phyloP scores from a whole-genome alignment of 2,329 filamentous ascomycete genomes.

The Dendryphion nanum region DNA sequence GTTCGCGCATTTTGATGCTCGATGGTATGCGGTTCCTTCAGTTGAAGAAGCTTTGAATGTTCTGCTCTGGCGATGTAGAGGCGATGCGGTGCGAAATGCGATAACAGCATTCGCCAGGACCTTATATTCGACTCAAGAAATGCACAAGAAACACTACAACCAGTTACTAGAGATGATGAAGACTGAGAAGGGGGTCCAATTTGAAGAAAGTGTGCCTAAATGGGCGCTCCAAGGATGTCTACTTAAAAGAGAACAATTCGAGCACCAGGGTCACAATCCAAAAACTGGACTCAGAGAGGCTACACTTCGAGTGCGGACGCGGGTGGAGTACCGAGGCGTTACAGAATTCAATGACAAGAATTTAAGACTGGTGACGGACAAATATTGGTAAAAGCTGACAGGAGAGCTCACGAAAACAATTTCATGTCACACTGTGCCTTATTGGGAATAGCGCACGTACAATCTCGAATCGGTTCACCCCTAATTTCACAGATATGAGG shows the following conservation, averaged over 20 bases:
- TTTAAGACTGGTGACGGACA: slow-evolving; percentile 22
- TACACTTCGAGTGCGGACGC: slow-evolving; percentile 21
- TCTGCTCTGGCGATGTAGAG: slow-evolving; percentile 30
- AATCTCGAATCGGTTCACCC: too few species aligned
- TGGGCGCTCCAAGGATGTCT: slow-evolving; percentile 34
- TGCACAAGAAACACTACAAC: background rate
- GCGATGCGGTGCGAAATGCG: slow-evolving; percentile 29
- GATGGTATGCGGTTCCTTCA: slow-evolving; percentile 24
- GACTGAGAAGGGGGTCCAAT: slow-evolving; percentile 19
- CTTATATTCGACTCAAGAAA: slow-evolving; percentile 10
- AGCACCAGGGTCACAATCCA: slow-evolving; percentile 18
- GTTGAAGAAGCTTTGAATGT: slow-evolving; percentile 28
- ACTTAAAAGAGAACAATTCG: slow-evolving; percentile 28
- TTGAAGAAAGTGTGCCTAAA: slow-evolving; percentile 25
- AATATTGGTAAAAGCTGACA: slow-evolving; percentile 19
- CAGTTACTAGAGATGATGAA: slow-evolving; percentile 26
- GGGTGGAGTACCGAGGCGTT: slow-evolving; percentile 26
- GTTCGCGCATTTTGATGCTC: slow-evolving; percentile 28
- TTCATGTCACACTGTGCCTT: too few species aligned
- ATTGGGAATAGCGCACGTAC: too few species aligned
- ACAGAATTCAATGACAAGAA: slow-evolving; percentile 20
- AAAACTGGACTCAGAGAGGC: background rate
- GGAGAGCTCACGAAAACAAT: too few species aligned
- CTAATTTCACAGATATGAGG: too few species aligned
- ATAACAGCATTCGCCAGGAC: slow-evolving; percentile 27